Evolutionary conservation across 305 asterid genomes (phyloP).

Genomic region (Ajuga reptans): DNA sequence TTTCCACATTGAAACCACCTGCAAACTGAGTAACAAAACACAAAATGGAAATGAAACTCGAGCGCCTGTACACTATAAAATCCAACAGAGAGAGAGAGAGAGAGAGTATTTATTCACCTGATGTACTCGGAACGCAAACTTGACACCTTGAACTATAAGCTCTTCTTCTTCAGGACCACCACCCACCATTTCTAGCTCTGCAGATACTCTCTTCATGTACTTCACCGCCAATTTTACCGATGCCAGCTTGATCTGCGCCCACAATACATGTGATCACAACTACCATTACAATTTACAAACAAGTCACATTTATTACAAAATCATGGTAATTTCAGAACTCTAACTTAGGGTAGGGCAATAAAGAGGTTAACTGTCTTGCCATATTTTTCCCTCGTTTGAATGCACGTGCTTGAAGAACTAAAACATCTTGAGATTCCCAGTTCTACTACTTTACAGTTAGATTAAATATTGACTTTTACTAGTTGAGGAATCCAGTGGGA

Average conservation of each 20-base stretch:
- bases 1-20: constrained; percentile 85
- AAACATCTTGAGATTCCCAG: not conserved
- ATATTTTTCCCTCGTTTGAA: not conserved
- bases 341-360: not conserved
- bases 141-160: constrained; percentile 81
- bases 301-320: not conserved
- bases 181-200: constrained; percentile 72
- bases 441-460: not conserved
- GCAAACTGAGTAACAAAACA: constrained; percentile 50
- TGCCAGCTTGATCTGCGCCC: constrained; percentile 82
- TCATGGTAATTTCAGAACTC: too few species aligned
- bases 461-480: not conserved
- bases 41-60: not conserved
- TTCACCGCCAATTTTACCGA: constrained; percentile 87
- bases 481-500: not conserved
- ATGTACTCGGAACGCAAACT: constrained; percentile 86
- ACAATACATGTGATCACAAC: constrained; percentile 5
- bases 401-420: not conserved
- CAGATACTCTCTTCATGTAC: constrained; percentile 91
- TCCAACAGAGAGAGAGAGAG: not conserved
- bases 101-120: constrained; percentile 20
- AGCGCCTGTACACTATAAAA: not conserved
- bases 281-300: not conserved
- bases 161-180: constrained; percentile 92
- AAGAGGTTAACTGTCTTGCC: not conserved